A percentile compares a stretch with the other conserved stretches of the same genome.
Evolutionary conservation across 2,329 filamentous ascomycete genomes (phyloP).

Genomic region (Aspergillus sp.): DNA sequence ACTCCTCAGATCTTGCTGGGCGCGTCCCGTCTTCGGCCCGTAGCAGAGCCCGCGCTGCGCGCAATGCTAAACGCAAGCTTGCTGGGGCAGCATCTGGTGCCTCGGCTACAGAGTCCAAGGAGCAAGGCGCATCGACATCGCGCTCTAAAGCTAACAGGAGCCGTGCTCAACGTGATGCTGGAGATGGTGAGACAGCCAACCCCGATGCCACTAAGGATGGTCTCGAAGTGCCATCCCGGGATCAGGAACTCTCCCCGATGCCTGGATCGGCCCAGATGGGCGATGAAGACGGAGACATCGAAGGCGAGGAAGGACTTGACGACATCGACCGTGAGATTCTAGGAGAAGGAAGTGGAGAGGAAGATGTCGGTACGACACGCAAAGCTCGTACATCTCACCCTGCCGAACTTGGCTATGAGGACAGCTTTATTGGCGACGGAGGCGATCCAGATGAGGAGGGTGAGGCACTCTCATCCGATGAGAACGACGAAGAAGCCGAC

Average conservation of each 20-base stretch:
- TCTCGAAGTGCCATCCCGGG: slow-evolving; percentile 28
- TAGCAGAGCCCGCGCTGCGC: slow-evolving; percentile 26
- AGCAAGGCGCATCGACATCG: slow-evolving; percentile 15
- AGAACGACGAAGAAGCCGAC: slow-evolving; percentile 28
- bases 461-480: slow-evolving; percentile 32
- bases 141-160: slow-evolving; percentile 30
- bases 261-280: slow-evolving; percentile 14
- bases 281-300: slow-evolving; percentile 30
- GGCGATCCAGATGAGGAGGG: slow-evolving; percentile 27
- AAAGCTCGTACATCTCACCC: slow-evolving; percentile 21
- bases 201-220: slow-evolving; percentile 16
- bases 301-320: slow-evolving; percentile 38
- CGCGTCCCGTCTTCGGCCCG: slow-evolving; percentile 24
- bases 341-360: slow-evolving; percentile 40
- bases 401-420: slow-evolving; percentile 27
- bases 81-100: slow-evolving; percentile 23
- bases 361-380: slow-evolving; percentile 29
- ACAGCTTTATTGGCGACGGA: slow-evolving; percentile 30
- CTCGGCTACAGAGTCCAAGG: slow-evolving; percentile 23
- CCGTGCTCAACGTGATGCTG: slow-evolving; percentile 22
- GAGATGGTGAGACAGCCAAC: slow-evolving; percentile 13
- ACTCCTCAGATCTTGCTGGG: slow-evolving; percentile 18
- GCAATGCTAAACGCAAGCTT: slow-evolving; percentile 34
- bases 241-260: slow-evolving; percentile 24
- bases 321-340: slow-evolving; percentile 42